These are phyloP conservation scores for Citrus medica DNA, from an alignment of 345 rosid genomes.

Conservation along the genomic window DNA sequence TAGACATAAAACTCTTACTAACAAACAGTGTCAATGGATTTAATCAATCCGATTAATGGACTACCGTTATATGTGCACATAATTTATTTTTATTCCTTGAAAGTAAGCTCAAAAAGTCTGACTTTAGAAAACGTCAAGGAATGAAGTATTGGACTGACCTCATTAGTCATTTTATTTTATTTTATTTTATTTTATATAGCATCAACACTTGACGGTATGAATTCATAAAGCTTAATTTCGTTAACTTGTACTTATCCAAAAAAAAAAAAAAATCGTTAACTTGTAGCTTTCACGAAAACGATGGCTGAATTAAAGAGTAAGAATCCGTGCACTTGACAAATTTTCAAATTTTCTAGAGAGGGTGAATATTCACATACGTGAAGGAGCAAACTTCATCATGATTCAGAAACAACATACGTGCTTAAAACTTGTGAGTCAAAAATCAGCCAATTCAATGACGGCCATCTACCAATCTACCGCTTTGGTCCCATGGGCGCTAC, in stretches of 20 bases:
- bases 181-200: too few relatives aligned
- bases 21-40: too few relatives aligned
- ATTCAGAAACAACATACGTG: not conserved
- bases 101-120: too few relatives aligned
- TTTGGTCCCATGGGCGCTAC: not conserved
- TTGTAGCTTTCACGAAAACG: not conserved
- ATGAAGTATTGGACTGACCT: too few relatives aligned
- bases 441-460: not conserved
- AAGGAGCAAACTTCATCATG: not conserved
- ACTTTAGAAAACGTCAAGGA: too few relatives aligned
- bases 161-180: too few relatives aligned
- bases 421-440: not conserved
- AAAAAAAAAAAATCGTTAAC: not conserved
- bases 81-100: too few relatives aligned
- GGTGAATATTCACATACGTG: not conserved
- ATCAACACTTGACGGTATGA: too few relatives aligned
- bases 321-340: not conserved
- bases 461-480: constrained; percentile 5
- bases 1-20: too few relatives aligned
- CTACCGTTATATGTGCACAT: too few relatives aligned
- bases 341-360: not conserved
- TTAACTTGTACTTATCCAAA: not conserved
- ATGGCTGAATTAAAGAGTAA: not conserved
- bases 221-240: not conserved
- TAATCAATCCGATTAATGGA: too few relatives aligned